These are phyloP conservation scores for Apiosordaria backusii DNA, from an alignment of 495 filamentous ascomycete species.

Conservation along the genomic window DNA sequence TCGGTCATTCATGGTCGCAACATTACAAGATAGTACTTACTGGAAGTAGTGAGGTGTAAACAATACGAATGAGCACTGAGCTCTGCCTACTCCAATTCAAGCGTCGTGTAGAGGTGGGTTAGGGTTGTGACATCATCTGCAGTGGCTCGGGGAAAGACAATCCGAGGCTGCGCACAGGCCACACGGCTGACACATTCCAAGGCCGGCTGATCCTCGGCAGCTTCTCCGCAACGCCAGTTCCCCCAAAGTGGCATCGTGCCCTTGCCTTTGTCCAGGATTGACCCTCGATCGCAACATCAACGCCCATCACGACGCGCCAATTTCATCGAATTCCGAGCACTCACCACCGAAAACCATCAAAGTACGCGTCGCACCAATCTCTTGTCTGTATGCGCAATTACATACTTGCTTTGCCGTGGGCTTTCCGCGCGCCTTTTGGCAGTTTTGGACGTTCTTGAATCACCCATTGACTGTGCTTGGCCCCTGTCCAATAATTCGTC, in stretches of 20 bases:
- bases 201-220: conserved; percentile 12
- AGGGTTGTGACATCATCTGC: conserved; percentile 5
- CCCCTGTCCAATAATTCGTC: conserved; percentile 18
- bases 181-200: neutral
- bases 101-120: neutral
- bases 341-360: conserved; percentile 22
- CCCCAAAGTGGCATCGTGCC: neutral
- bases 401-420: conserved; percentile 10
- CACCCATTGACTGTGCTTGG: neutral
- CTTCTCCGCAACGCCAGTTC: neutral
- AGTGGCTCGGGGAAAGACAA: neutral
- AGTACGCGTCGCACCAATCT: conserved; percentile 18
- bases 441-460: conserved; percentile 10
- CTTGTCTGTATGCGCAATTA: conserved; percentile 1
- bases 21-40: no score
- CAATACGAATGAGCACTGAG: no score
- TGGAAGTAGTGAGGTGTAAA: no score
- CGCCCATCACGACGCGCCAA: conserved; percentile 5
- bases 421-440: conserved; percentile 10
- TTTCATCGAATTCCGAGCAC: conserved; percentile 25
- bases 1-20: no score
- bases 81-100: neutral
- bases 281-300: conserved; percentile 21
- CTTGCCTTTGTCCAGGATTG: conserved; percentile 7
- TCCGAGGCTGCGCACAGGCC: neutral